phyloP scores from a whole-genome alignment of 2,329 filamentous ascomycete genomes.

The Sporothrix inflata region DNA sequence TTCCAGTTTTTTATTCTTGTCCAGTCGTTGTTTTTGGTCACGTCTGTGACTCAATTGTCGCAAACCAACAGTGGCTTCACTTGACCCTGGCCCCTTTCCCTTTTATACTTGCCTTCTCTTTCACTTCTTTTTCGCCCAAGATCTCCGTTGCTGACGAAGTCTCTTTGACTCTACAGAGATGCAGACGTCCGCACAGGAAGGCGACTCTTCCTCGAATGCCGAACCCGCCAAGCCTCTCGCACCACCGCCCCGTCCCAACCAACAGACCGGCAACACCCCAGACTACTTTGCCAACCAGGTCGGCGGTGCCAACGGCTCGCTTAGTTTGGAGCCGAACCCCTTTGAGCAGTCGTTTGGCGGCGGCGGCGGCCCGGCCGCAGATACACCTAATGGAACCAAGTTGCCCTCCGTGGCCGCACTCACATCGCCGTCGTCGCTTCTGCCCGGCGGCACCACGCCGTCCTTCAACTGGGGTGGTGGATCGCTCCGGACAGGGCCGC shows the following conservation, averaged over 20 bases:
- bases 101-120: not conserved
- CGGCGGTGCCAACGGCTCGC: conserved; percentile 47
- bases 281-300: conserved; percentile 70
- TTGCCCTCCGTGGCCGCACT: conserved; percentile 88
- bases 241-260: conserved; percentile 68
- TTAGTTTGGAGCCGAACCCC: conserved; percentile 87
- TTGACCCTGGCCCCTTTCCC: not conserved
- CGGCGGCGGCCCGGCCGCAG: conserved; percentile 57
- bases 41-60: not conserved
- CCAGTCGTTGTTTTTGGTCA: conserved; percentile 18
- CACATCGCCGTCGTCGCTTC: conserved; percentile 83
- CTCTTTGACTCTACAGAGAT: not conserved
- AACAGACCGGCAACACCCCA: conserved; percentile 56
- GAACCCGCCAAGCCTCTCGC: conserved; percentile 68
- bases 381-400: conserved; percentile 82
- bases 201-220: conserved; percentile 48
- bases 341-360: conserved; percentile 90
- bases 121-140: not conserved
- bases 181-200: not conserved
- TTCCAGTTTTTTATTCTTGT: conserved; percentile 27
- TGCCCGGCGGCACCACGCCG: conserved; percentile 72
- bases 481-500: conserved; percentile 85
- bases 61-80: not conserved
- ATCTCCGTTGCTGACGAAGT: not conserved
- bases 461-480: conserved; percentile 79